Conservation (phyloP, 768 basidiomycete species). For the Mycena galopus region DNA sequence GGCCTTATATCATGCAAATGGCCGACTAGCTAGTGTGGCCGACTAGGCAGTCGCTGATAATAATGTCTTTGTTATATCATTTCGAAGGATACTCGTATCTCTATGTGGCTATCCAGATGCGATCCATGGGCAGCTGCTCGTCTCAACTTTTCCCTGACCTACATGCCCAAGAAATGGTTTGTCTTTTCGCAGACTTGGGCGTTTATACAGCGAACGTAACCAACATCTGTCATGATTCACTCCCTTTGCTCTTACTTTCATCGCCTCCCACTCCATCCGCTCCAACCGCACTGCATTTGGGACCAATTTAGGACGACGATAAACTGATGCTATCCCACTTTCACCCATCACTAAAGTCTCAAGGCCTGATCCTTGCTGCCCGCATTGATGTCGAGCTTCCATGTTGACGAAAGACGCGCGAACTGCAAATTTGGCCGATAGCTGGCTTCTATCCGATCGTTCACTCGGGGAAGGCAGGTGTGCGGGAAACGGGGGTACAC, state of each 20-base stretch:
- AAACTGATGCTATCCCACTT: not conserved
- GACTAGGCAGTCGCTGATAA: too few relatives aligned
- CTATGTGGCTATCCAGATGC: not conserved
- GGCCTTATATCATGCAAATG: too few relatives aligned
- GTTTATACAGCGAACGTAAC: not conserved
- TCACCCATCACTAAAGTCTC: slow-evolving; percentile 1
- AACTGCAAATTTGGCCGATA: too few relatives aligned
- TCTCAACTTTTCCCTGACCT: too few relatives aligned
- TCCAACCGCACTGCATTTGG: slow-evolving; percentile 1
- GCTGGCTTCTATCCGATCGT: too few relatives aligned
- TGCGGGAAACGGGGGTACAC: not conserved
- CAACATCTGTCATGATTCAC: not conserved
- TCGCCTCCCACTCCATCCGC: not conserved
- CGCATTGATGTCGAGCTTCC: too few relatives aligned
- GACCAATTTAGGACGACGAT: not conserved
- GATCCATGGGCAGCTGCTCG: not conserved
- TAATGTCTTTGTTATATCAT: not conserved
- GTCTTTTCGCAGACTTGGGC: not conserved
- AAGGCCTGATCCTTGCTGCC: too few relatives aligned
- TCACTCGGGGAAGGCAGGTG: not conserved
- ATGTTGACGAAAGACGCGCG: too few relatives aligned
- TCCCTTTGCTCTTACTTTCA: not conserved
- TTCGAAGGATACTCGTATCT: not conserved
- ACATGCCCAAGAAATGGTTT: too few relatives aligned
- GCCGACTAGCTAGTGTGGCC: too few relatives aligned